Conservation (phyloP, 768 basidiomycete genomes). For the Butyriboletus loyo region DNA sequence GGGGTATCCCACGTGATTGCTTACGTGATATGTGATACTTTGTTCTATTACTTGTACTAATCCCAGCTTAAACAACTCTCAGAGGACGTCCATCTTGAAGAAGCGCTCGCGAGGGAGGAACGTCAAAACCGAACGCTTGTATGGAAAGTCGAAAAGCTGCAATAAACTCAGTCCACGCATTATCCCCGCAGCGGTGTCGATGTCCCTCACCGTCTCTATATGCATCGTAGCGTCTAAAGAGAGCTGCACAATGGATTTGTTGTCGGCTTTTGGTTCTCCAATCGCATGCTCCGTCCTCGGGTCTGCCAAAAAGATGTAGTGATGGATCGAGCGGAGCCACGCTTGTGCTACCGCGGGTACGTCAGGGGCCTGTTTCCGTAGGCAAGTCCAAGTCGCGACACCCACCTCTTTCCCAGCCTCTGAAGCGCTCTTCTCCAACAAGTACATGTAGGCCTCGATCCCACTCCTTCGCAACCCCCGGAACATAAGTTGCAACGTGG, state of each 20-base stretch:
- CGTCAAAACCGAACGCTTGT: conserved; percentile 21
- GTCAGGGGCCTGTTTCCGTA: not conserved
- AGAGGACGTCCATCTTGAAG: conserved; percentile 23
- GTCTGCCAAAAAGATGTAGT: conserved; percentile 44
- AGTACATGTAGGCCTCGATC: conserved; percentile 44
- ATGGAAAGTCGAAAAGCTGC: conserved; percentile 27
- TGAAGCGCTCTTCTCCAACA: conserved; percentile 45
- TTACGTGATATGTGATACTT: not conserved
- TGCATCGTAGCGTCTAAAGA: conserved; percentile 18
- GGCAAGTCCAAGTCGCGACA: conserved; percentile 1
- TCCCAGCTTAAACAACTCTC: not conserved
- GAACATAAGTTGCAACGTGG: conserved; percentile 25
- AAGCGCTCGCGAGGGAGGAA: conserved; percentile 19
- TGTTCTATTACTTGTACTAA: not conserved
- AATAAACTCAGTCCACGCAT: not conserved
- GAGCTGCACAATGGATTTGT: conserved; percentile 29
- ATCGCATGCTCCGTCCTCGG: conserved; percentile 40
- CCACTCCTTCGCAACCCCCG: conserved; percentile 28
- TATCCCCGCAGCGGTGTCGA: not conserved
- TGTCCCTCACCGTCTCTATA: conserved; percentile 14
- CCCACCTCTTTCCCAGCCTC: conserved; percentile 42
- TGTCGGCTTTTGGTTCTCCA: conserved; percentile 41
- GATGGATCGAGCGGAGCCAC: conserved; percentile 32
- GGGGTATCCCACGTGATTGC: conserved; percentile 2
- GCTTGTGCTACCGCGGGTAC: conserved; percentile 9